Evolutionary conservation across 176 grass and related monocot species (phyloP).

Genomic region (Cenchrus purpureus): DNA sequence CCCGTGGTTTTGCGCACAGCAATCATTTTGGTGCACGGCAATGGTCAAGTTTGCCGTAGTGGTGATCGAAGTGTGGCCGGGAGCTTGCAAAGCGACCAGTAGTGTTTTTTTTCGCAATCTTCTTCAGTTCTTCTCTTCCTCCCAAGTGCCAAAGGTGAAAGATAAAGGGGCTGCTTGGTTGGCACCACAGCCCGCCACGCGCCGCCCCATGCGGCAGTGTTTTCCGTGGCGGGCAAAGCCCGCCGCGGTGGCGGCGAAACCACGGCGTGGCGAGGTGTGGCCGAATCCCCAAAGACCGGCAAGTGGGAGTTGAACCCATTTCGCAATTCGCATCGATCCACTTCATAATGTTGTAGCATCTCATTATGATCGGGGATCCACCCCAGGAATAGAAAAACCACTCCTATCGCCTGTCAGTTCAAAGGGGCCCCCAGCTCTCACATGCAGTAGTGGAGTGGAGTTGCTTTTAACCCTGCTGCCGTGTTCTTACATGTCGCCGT

Average conservation of each 20-base stretch:
- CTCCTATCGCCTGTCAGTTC: neutral
- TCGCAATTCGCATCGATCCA: slow-evolving; percentile 14
- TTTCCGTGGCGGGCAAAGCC: too few relatives aligned
- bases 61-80: neutral
- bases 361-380: slow-evolving; percentile 41
- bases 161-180: too few relatives aligned
- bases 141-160: neutral
- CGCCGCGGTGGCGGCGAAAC: too few relatives aligned
- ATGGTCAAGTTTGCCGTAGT: too few relatives aligned
- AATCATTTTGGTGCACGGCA: too few relatives aligned
- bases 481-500: neutral
- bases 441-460: slow-evolving; percentile 3
- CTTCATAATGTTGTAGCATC: slow-evolving; percentile 35
- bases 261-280: too few relatives aligned
- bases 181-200: too few relatives aligned
- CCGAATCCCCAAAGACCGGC: too few relatives aligned
- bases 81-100: neutral
- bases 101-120: neutral
- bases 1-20: too few relatives aligned
- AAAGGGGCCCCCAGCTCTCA: neutral
- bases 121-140: too few relatives aligned
- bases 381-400: slow-evolving; percentile 19
- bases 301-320: neutral
- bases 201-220: too few relatives aligned
- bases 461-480: neutral